Percentiles rank a stretch among this genome's conserved stretches.
phyloP scores from a whole-genome alignment of 2,329 filamentous ascomycete species.

The Alternaria brassicae region DNA sequence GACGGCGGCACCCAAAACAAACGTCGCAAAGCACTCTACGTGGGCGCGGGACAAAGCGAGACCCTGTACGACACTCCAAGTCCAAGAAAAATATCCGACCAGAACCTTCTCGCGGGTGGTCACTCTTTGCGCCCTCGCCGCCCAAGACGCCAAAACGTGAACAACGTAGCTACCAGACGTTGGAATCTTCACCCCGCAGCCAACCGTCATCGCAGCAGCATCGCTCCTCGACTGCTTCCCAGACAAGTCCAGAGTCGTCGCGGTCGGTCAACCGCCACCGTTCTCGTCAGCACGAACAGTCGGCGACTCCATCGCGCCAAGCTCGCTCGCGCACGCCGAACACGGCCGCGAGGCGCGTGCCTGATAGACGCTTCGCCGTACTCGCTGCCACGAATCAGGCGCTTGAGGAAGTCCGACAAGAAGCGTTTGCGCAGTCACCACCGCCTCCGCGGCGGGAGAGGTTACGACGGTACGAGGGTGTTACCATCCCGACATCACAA shows the following conservation, averaged over 20 bases:
- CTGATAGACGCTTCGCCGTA: conserved; percentile 49
- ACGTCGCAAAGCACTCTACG: conserved; percentile 45
- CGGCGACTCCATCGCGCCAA: conserved; percentile 30
- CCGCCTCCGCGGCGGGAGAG: conserved; percentile 44
- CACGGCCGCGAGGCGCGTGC: conserved; percentile 41
- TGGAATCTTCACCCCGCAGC: conserved; percentile 39
- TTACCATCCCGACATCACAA: conserved; percentile 38
- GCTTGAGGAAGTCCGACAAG: conserved; percentile 44
- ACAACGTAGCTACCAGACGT: conserved; percentile 35
- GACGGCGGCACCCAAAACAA: conserved; percentile 44
- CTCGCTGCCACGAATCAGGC: conserved; percentile 48
- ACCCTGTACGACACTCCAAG: conserved; percentile 41
- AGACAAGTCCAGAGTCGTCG: conserved; percentile 24
- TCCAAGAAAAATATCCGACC: conserved; percentile 38
- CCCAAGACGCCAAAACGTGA: conserved; percentile 37
- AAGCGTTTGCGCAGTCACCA: conserved; percentile 46
- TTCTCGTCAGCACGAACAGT: conserved; percentile 39
- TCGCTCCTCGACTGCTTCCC: conserved; percentile 19
- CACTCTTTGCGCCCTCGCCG: conserved; percentile 41
- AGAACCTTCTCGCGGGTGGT: conserved; percentile 39
- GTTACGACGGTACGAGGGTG: conserved; percentile 42
- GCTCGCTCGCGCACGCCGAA: conserved; percentile 44
- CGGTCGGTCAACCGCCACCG: conserved; percentile 37
- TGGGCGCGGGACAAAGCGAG: conserved; percentile 48
- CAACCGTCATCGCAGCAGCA: conserved; percentile 39